These are phyloP conservation scores for Magnaporthiopsis poae DNA, from an alignment of 2,329 filamentous ascomycete genomes.

Conservation along the genomic window DNA sequence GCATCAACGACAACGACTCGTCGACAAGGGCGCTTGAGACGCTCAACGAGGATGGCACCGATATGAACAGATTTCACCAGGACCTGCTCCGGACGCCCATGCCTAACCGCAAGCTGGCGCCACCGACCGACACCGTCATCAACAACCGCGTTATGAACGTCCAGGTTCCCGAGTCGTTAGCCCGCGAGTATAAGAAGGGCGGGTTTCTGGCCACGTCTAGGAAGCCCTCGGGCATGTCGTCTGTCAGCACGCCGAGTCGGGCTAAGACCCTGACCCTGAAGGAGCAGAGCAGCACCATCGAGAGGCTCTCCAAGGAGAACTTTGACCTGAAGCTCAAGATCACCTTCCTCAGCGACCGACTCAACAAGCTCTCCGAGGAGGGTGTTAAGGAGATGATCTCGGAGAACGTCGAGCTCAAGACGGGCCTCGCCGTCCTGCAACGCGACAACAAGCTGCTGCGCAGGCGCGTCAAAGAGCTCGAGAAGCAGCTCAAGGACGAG, in stretches of 20 bases:
- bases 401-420: conserved; percentile 92
- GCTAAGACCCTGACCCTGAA: conserved; percentile 77
- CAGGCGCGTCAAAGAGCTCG: conserved; percentile 72
- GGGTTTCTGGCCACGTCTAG: conserved; percentile 53
- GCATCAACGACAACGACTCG: conserved; percentile 48
- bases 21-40: conserved; percentile 33
- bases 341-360: conserved; percentile 86
- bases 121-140: conserved; percentile 79
- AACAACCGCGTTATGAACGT: conserved; percentile 82
- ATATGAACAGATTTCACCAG: conserved; percentile 13
- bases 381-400: conserved; percentile 96
- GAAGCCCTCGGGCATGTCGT: conserved; percentile 41
- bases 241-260: conserved; percentile 23
- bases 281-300: conserved; percentile 94
- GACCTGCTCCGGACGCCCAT: conserved; percentile 52
- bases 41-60: conserved; percentile 38
- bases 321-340: conserved; percentile 96
- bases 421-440: conserved; percentile 75
- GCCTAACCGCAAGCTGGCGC: conserved; percentile 38
- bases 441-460: conserved; percentile 81
- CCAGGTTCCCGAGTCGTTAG: conserved; percentile 79
- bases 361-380: conserved; percentile 89
- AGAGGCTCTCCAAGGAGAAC: conserved; percentile 92
- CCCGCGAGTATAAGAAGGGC: conserved; percentile 73
- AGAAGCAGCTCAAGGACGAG: conserved; percentile 64